Evolutionary conservation across 495 filamentous ascomycete genomes (phyloP), one percentile per base, ranked within the genome.

Genomic region (Ascobolus immersus): DNA sequence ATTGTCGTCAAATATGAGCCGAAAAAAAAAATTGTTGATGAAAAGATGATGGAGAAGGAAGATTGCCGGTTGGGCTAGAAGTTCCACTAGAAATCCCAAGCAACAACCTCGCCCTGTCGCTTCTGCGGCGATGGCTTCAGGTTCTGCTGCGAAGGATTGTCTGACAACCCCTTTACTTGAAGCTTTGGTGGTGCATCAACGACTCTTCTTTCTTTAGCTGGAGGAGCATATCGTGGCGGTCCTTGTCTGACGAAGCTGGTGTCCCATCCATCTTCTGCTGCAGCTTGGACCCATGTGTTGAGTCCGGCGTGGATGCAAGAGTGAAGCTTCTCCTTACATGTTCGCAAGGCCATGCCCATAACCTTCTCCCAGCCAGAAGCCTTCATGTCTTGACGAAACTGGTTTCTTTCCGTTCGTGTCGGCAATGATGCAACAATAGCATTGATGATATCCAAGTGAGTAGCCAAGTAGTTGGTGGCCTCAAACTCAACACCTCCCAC

Each of bases 401-500:
- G 47, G 53, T 92, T 93, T 32, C 86, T 73, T 32, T 81, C 69
- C 11, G 65, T 59, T 1, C 40, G 39, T 1, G 74, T 73, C 2
- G 78, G 74, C 4, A 86, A 59, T 33, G 69, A 79, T n/a, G 86
- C 77, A 40, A 94, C 54, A 36, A 94, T 64, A 21, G 75, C 86
- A 50, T 94, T 96, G 27, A 94, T 45, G 11, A 96, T 68, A 54
- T 94, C 89, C 8, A 96, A 58, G 45, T 96, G 89, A 4, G 73
- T 69, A 20, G 82, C 77, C 11, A 96, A 59, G 45, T 96, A 96
- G 53, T 84, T 91, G 7, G 86, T 93, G 7, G 86, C 82, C 50
- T 96, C 86, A 89, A 89, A 96, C 55, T 96, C 86, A 9, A 96
- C 86, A 31, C 89, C 86, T 25, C 86, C 89, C 29, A 96, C 80